Base-by-base conservation (phyloP, 2,329 filamentous ascomycete species). In the Nectriaceae sp. region DNA sequence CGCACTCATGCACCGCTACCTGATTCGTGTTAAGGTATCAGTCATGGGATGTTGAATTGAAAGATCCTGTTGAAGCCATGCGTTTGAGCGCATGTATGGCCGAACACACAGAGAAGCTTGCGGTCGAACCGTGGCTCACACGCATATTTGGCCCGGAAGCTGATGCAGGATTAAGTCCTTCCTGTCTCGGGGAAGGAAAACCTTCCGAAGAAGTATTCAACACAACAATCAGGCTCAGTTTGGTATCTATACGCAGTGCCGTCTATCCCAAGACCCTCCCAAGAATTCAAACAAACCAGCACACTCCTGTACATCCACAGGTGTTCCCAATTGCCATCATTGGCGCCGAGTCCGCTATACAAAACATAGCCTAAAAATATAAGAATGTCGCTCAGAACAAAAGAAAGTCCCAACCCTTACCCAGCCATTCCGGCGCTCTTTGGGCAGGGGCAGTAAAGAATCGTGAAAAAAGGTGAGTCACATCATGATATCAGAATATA, bases 241-340 rank as follows among this genome's bases (percentile, higher is more conserved):
- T 63, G 60, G 60, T 63, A 63, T 63, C 60, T 63, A 63, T 63
- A 47, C 55, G 56, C 58, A 54, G 45, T 55, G 46, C 55, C 60
- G 58, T 63, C 60, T 63, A 63, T 63, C 44, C 42, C 56, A 48
- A 54, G 50, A 38, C 55, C 50, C 45, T 49, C 48, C 50, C 49
- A 42, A 52, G 42, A 51, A 29, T 29, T 47, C 24, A 21, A 49
- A 42, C 29, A 40, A 41, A 49, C 46, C 53, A 31, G 44, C 39
- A 51, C 41, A 52, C 40, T 46, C 42, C 36, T 37, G 36, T 50
- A 44, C 43, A 47, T 35, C 41, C 37, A 36, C 40, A 40, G 45
- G 44, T 36, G 47, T 49, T 46, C 45, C 44, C 52, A 54, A 50
- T 46, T 40, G 47, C 49, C 53, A 26, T 52, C 46, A 46, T 40